Evolutionary conservation across 495 filamentous ascomycete species (phyloP).

Genomic region (Evernia prunastri): DNA sequence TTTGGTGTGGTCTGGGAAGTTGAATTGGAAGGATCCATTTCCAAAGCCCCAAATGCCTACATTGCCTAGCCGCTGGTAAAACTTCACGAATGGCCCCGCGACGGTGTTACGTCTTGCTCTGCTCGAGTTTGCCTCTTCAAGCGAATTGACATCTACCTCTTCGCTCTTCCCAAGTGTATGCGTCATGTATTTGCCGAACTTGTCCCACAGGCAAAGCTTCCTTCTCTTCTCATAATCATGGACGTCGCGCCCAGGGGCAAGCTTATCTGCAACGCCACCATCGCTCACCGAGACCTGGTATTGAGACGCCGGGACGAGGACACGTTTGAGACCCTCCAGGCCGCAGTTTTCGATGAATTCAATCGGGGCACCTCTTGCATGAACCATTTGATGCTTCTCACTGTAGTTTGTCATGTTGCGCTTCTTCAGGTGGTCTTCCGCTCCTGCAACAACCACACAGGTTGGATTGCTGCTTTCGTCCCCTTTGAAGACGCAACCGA

Average conservation of each 20-base stretch:
- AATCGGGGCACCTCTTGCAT: conserved; percentile 55
- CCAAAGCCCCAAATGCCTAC: conserved; percentile 85
- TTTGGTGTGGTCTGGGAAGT: conserved; percentile 98
- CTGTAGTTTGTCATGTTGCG: conserved; percentile 30
- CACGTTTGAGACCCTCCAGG: conserved; percentile 56
- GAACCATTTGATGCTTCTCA: conserved; percentile 59
- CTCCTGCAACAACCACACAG: conserved; percentile 62
- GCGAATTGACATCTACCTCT: conserved; percentile 29
- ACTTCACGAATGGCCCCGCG: conserved; percentile 64
- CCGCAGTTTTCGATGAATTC: conserved; percentile 76
- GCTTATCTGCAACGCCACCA: conserved; percentile 48
- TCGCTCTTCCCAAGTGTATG: conserved; percentile 47
- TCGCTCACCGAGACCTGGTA: conserved; percentile 50
- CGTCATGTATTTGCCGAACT: conserved; percentile 94
- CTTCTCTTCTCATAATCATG: conserved; percentile 64
- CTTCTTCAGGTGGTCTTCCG: conserved; percentile 42
- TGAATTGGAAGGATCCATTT: conserved; percentile 84
- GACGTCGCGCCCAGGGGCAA: conserved; percentile 46
- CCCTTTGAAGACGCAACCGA: conserved; percentile 73
- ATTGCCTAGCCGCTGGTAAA: conserved; percentile 83
- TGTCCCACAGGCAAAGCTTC: conserved; percentile 75
- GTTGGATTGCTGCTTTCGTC: conserved; percentile 54
- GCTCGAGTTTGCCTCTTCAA: conserved; percentile 15
- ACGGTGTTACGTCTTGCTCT: conserved; percentile 22
- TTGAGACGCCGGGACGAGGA: conserved; percentile 52